These are phyloP conservation scores for Cryoendolithus antarcticus DNA, from an alignment of 2,329 filamentous ascomycete genomes.

Conservation along the genomic window DNA sequence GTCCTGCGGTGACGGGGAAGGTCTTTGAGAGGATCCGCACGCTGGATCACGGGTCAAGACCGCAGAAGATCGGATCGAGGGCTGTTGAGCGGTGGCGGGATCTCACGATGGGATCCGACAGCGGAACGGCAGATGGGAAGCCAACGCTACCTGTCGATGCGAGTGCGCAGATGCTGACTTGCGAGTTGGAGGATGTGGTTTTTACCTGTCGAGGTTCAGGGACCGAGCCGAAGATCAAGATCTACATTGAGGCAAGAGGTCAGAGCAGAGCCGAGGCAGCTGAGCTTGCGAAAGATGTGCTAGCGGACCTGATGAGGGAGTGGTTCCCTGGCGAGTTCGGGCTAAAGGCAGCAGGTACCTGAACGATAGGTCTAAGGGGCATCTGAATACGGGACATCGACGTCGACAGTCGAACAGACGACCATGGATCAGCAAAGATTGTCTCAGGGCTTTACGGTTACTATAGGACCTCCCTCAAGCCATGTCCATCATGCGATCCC, in stretches of 20 bases:
- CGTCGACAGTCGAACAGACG: too few species aligned
- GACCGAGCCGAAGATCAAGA: conserved; percentile 56
- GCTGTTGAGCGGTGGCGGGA: conserved; percentile 49
- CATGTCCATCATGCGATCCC: too few species aligned
- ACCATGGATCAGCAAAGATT: too few species aligned
- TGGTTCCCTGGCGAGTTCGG: conserved; percentile 33
- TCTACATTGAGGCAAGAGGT: conserved; percentile 40
- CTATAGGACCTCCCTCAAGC: too few species aligned
- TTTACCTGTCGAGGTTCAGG: conserved; percentile 51
- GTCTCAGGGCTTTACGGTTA: too few species aligned
- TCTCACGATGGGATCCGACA: conserved; percentile 49
- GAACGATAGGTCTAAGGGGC: neutral
- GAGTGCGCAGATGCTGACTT: conserved; percentile 52
- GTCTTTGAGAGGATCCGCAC: conserved; percentile 44
- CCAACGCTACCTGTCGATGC: conserved; percentile 45
- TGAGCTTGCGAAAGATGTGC: conserved; percentile 32
- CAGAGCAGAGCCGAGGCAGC: conserved; percentile 31
- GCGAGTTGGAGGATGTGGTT: conserved; percentile 44
- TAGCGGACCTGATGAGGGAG: conserved; percentile 33
- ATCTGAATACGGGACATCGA: too few species aligned
- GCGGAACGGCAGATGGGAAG: conserved; percentile 36
- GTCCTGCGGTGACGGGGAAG: conserved; percentile 37
- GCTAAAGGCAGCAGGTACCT: conserved; percentile 17
- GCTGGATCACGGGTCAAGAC: conserved; percentile 16
- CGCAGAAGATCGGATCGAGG: conserved; percentile 34